Percentiles rank a stretch among this genome's conserved stretches.
Evolutionary conservation across 805 yeast genomes (phyloP).

Genomic region (Candida parachauliodes): DNA sequence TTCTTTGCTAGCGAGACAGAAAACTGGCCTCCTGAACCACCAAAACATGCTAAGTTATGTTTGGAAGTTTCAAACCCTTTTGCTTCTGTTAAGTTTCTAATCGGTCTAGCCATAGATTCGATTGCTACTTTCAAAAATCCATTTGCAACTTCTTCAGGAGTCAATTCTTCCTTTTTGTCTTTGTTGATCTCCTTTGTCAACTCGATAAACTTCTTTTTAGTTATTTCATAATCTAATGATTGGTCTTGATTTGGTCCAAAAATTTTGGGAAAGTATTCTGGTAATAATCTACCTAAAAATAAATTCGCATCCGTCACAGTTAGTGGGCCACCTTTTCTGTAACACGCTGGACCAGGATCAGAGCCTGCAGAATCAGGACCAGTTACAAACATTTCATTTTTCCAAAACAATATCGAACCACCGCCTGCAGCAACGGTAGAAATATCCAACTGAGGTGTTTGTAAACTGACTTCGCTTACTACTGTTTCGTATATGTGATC

Average conservation of each 20-base stretch:
- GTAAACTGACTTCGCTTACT: conserved; percentile 41
- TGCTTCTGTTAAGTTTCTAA: conserved; percentile 34
- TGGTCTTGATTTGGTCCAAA: conserved; percentile 36
- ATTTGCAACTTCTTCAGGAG: conserved; percentile 30
- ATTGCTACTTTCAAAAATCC: conserved; percentile 34
- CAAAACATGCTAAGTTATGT: conserved; percentile 33
- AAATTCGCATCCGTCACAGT: conserved; percentile 40
- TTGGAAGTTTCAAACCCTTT: conserved; percentile 27
- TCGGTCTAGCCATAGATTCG: conserved; percentile 33
- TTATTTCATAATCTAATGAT: conserved; percentile 31
- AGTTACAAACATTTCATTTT: conserved; percentile 36
- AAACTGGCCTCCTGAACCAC: conserved; percentile 38
- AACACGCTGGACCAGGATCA: conserved; percentile 41
- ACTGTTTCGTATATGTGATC: conserved; percentile 45
- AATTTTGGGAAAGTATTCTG: conserved; percentile 35
- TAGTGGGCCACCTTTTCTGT: conserved; percentile 37
- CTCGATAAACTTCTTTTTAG: conserved; percentile 50
- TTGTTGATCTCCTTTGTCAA: conserved; percentile 45
- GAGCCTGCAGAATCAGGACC: conserved; percentile 41
- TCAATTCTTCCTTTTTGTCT: conserved; percentile 21
- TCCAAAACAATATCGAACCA: conserved; percentile 37
- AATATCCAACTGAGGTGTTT: conserved; percentile 43
- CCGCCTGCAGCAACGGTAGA: conserved; percentile 50
- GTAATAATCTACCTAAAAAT: conserved; percentile 31
- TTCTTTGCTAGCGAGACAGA: conserved; percentile 26